Evolutionary conservation across 179 eudicot genomes (phyloP), one percentile per base, ranked within the genome.

Genomic region (Carnegiea gigantea): DNA sequence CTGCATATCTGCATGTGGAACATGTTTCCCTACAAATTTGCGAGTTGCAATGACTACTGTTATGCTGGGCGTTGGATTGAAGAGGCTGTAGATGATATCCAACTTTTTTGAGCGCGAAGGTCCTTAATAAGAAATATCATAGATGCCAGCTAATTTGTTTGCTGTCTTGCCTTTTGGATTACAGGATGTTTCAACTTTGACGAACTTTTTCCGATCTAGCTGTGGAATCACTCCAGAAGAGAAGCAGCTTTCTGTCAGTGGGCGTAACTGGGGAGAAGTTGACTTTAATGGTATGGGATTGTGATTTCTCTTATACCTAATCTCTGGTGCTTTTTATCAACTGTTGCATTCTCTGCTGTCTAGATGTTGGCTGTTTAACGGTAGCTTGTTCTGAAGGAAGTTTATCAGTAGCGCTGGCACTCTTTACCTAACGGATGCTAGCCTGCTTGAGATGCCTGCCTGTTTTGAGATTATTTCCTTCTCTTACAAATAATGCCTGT

Each of bases 181-280:
- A 82, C 91, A 96, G 99, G 99, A 96, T 88, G 92, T 94, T 75
- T 80, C 93, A 40, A 88, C 82, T 84, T 88, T 96, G 83, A 89
- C 90, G 40, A 89, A 67, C 75, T 96, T 90, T 84, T 92, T 96
- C 86, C 93, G 88, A 82, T 88, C 78, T 78, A 87, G 82, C 74
- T 92, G 79, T 87, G 96, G 91, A 68, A 87, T 88, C 71, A 83
- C 89, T 36, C 93, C 98, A 1, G 96, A 96, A 86, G 99, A 96
- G 83, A 96, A 92, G 87, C 99, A 92, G 79, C 91, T 96, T 18
- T 92, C 98, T 82, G 90, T 96, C 75, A 88, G 92, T 88, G 99
- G 99, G 59, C 97, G 93, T 82, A 96, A 96, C 82, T 94, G 96
- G 94, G 98, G 99, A 73, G 99, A 93, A 67, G 93, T 96, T 68